Percentiles rank a stretch among this genome's conserved stretches.
phyloP scores from a whole-genome alignment of 2,329 filamentous ascomycete genomes.

The Fulvia fulva region DNA sequence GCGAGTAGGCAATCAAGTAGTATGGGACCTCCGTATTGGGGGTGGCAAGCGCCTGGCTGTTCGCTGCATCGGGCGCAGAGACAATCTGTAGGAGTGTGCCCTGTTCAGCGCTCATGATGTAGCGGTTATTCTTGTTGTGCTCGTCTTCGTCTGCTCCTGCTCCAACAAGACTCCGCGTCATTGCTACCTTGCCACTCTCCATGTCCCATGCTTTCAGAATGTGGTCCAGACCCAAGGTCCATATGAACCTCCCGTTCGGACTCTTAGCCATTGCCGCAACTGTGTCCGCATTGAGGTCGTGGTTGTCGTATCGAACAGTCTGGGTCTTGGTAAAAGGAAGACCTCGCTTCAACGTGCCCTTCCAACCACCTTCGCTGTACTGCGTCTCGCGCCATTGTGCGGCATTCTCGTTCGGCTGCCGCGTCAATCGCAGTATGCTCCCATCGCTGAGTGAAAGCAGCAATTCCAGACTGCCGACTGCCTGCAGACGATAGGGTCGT shows the following conservation, averaged over 20 bases:
- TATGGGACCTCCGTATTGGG: slow-evolving; percentile 37
- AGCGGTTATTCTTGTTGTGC: slow-evolving; percentile 54
- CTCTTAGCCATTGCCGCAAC: slow-evolving; percentile 56
- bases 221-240: slow-evolving; percentile 87
- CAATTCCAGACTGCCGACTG: slow-evolving; percentile 67
- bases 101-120: slow-evolving; percentile 74
- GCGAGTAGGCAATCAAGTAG: slow-evolving; percentile 78
- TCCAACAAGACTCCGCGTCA: slow-evolving; percentile 73
- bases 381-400: slow-evolving; percentile 65
- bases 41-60: slow-evolving; percentile 33
- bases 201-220: slow-evolving; percentile 86
- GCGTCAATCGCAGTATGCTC: slow-evolving; percentile 66
- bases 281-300: slow-evolving; percentile 63
- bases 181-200: slow-evolving; percentile 70
- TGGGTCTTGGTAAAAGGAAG: slow-evolving; percentile 60
- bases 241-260: slow-evolving; percentile 52
- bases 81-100: slow-evolving; percentile 72
- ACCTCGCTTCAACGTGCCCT: slow-evolving; percentile 58
- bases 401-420: slow-evolving; percentile 52
- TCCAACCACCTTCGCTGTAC: slow-evolving; percentile 69
- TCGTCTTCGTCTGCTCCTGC: slow-evolving; percentile 46
- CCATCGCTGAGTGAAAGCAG: slow-evolving; percentile 80
- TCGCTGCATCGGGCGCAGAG: slow-evolving; percentile 51
- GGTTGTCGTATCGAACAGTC: slow-evolving; percentile 60
- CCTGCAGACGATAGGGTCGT: slow-evolving; percentile 74